phyloP scores from a whole-genome alignment of 163 green algal species.

The Prototheca wickerhamii region DNA sequence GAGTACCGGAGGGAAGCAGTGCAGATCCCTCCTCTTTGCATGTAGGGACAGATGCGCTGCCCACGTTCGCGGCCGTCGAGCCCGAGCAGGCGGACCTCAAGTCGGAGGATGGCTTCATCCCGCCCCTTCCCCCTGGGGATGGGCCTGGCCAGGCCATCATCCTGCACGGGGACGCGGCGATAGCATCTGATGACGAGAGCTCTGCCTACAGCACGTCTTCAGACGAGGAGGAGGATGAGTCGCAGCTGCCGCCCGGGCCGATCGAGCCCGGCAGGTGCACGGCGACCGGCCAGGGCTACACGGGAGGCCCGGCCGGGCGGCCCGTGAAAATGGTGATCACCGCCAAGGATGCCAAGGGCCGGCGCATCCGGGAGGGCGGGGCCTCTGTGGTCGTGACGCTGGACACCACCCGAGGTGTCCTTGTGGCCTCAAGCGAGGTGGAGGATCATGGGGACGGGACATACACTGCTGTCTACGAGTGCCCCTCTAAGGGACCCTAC shows the following conservation, averaged over 20 bases:
- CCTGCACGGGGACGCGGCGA: constrained; percentile 1
- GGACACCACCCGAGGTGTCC: constrained; percentile 1
- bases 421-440: constrained; percentile 20
- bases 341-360: constrained; percentile 43
- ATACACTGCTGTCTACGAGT: constrained; percentile 68
- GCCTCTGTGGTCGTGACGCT: constrained; percentile 51
- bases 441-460: constrained; percentile 64
- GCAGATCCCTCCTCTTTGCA: background rate
- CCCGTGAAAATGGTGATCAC: constrained; percentile 46
- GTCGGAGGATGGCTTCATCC: background rate
- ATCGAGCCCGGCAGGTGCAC: constrained; percentile 55
- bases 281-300: constrained; percentile 55
- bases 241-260: constrained; percentile 42
- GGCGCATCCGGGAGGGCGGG: constrained; percentile 43
- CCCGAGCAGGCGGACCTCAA: background rate
- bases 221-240: constrained; percentile 34
- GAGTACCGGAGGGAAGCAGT: background rate
- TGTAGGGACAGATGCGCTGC: background rate
- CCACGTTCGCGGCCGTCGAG: no score
- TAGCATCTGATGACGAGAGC: constrained; percentile 11
- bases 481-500: constrained; percentile 64
- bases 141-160: background rate
- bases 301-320: constrained; percentile 27
- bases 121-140: background rate
- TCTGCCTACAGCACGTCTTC: constrained; percentile 2